A percentile compares a stretch with the other conserved stretches of the same genome.
Evolutionary conservation across 208 protist genomes (phyloP).

Genomic region (Trypanosoma cruzi): DNA sequence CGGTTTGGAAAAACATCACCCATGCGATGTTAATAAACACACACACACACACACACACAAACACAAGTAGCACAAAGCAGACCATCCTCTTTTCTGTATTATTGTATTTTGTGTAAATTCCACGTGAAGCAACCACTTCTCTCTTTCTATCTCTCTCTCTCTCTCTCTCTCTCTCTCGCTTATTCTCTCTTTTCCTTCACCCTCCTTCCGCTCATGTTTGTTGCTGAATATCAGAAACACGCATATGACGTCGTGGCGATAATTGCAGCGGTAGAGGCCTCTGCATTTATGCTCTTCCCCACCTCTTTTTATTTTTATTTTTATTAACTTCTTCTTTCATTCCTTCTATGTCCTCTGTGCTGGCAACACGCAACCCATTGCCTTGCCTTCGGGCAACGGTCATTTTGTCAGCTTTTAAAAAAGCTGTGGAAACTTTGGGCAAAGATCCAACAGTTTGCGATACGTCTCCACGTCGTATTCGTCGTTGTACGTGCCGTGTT

Average conservation of each 20-base stretch:
- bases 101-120: no score
- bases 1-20: not conserved
- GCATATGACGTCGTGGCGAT: not conserved
- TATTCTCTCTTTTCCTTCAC: no score
- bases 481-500: constrained; percentile 88
- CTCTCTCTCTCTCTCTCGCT: not conserved
- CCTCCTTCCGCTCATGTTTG: not conserved
- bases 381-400: not conserved
- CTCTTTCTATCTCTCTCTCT: no score
- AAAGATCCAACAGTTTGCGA: constrained; percentile 74
- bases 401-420: constrained; percentile 53
- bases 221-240: not conserved
- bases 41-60: no score
- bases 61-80: not conserved
- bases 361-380: not conserved
- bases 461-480: constrained; percentile 93
- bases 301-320: not conserved
- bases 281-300: not conserved
- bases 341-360: constrained; percentile 7
- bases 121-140: no score
- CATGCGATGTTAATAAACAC: not conserved
- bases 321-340: not conserved
- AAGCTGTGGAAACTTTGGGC: constrained; percentile 77
- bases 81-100: not conserved
- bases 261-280: not conserved